Conservation (phyloP, 805 yeast species). For the Yamadazyma olivae region DNA sequence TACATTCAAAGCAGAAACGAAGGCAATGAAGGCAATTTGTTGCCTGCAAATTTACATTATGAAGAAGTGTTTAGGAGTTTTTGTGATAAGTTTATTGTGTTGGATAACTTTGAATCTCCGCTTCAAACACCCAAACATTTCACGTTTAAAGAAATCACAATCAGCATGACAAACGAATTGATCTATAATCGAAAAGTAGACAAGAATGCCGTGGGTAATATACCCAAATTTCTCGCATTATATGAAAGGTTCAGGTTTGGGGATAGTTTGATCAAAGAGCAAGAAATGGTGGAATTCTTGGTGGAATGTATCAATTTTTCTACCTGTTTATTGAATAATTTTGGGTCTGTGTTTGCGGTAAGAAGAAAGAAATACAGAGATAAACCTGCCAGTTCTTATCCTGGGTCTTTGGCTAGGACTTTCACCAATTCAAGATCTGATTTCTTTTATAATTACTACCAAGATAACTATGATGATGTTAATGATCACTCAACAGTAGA, state of each 20-base stretch:
- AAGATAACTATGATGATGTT: too few species aligned
- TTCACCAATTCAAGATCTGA: constrained; percentile 2
- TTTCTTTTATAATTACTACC: too few species aligned
- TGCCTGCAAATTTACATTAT: constrained; percentile 31
- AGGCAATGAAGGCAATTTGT: constrained; percentile 15
- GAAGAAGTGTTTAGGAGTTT: constrained; percentile 60
- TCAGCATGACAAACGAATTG: constrained; percentile 25
- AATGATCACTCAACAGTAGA: too few species aligned
- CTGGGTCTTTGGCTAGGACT: neutral
- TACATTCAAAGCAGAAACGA: constrained; percentile 34
- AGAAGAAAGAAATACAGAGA: constrained; percentile 7
- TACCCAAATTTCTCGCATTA: constrained; percentile 32
- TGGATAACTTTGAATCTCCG: constrained; percentile 9
- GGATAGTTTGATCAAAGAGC: constrained; percentile 54
- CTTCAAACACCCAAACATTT: constrained; percentile 30
- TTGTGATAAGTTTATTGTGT: constrained; percentile 50
- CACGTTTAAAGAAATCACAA: constrained; percentile 41
- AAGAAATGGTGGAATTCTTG: constrained; percentile 61
- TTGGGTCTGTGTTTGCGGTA: constrained; percentile 13
- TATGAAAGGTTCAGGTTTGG: constrained; percentile 73
- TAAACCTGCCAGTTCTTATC: neutral
- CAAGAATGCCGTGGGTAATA: constrained; percentile 4
- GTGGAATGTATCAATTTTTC: constrained; percentile 23
- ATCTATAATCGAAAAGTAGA: constrained; percentile 7
- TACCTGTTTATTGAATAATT: constrained; percentile 13